Evolutionary conservation across 768 basidiomycete species (phyloP), one percentile per base, ranked within the genome.

Genomic region (Exidia glandulosa): DNA sequence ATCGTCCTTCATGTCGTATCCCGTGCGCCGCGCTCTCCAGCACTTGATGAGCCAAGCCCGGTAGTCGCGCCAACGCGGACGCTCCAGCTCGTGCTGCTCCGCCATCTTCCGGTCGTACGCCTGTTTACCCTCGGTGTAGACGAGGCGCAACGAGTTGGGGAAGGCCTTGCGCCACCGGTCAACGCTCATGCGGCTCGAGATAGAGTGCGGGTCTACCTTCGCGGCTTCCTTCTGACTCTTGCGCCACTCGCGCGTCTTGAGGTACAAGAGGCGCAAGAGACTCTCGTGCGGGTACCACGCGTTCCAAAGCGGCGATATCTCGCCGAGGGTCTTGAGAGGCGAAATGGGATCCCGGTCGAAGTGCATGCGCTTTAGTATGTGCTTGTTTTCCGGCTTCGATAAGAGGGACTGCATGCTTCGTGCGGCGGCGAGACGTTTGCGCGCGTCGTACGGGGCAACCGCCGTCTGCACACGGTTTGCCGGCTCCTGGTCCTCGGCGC

Each of bases 261-360:
- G 27, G 50, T 29, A 54, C 6, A 54, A 27, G 6, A 54, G 30
- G 10, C 50, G 50, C 50, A 54, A 27, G 12, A 54, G 27, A 27
- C 50, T 54, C 30, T 63, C 67, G 65, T 87, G 86, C n/a, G 85
- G 81, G 48, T 75, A 75, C 89, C 87, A 90, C 50, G 73, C 68
- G 54, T 81, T 78, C 82, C 84, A 87, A 27, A 76, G 69, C 12
- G 87, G 85, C 3, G 83, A 77, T 58, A 86, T 77, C 61, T 81
- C 79, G 63, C 84, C 81, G 3, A 90, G 74, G 36, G 85, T 69
- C 62, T 80, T 76, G 34, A 90, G 72, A 5, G 81, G 76, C 66
- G 81, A 78, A n/a, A 77, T 80, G 59, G 82, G 77, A 69, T 87
- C 85, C 56, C 73, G 66, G 7, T 23, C 19, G 50, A 27, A 31